Base-by-base conservation (phyloP, 1,284 basidiomycete species). In the Moesziomyces antarcticus region DNA sequence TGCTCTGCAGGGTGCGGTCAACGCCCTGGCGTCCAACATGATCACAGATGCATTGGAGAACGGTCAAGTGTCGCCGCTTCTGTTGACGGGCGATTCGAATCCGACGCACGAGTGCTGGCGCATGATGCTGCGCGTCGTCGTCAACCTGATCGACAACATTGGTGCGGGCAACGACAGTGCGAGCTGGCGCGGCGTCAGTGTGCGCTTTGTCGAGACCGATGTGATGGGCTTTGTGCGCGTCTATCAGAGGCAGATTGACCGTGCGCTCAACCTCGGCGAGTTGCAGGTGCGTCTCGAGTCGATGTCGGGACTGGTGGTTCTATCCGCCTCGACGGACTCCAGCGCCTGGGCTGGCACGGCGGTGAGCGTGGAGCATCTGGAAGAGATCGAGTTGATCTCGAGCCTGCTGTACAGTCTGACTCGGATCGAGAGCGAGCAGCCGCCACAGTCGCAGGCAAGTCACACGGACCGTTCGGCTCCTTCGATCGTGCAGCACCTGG, bases 151-250 rank as follows among this genome's bases (percentile, higher is more conserved):
- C 21, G 51, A 82, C 76, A 72, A 88, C 88, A 16, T 87, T 90
- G 65, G 70, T 14, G 76, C 63, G 6, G 60, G 64, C 1, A 48
- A 45, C 24, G 65, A 65, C 22, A 50, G 56, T 30, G 48, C 59
- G n/a, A 73, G 57, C 43, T 73, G 71, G 71, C 25, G 59, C 35
- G 63, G 69, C 30, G 87, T 87, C 43, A 89, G 90, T 43, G 90
- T 90, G 27, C 90, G 92, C 61, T 96, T 93, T 85, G 91, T 96
- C 80, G 91, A 93, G 73, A 88, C 90, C 1, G 94, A 97, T 64
- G 90, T 91, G 0, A 89, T 92, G 53, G 92, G 92, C 0, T 91
- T 97, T 78, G 89, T 95, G 8, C 92, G 93, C 73, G 87, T 96
- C 8, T 94, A 91, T 75, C 90, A 91, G 5, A 88, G 90, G 43